Evolutionary conservation across 805 yeast genomes (phyloP).

Genomic region (Kodamaea hsintzibuensis): DNA sequence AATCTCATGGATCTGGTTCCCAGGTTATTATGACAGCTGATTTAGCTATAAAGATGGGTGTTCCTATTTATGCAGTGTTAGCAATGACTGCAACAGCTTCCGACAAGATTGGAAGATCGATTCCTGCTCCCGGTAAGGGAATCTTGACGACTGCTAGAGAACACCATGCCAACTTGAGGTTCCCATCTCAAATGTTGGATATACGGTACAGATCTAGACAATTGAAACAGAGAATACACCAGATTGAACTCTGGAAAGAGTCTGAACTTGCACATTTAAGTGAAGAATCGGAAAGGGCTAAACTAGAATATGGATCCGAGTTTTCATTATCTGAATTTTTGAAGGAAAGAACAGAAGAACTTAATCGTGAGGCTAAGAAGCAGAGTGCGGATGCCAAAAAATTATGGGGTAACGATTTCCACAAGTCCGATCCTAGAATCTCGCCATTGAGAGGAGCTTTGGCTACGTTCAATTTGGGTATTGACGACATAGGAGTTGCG

Average conservation of each 20-base stretch:
- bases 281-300: constrained; percentile 64
- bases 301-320: constrained; percentile 52
- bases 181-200: constrained; percentile 78
- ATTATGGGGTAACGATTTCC: constrained; percentile 96
- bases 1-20: constrained; percentile 98
- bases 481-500: constrained; percentile 95
- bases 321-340: constrained; percentile 51
- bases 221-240: constrained; percentile 72
- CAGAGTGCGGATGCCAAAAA: constrained; percentile 87
- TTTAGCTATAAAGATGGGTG: constrained; percentile 96
- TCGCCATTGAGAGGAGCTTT: constrained; percentile 97
- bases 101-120: constrained; percentile 97
- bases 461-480: constrained; percentile 87
- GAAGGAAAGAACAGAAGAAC: constrained; percentile 83
- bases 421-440: constrained; percentile 85
- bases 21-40: constrained; percentile 96
- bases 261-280: constrained; percentile 68
- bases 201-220: constrained; percentile 93
- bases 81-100: constrained; percentile 96
- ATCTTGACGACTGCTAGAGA: constrained; percentile 97
- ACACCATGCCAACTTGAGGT: constrained; percentile 76
- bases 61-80: constrained; percentile 94
- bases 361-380: constrained; percentile 77
- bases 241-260: constrained; percentile 83
- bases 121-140: constrained; percentile 99